phyloP scores from a whole-genome alignment of 345 rosid species.

The Aquilaria sinensis region DNA sequence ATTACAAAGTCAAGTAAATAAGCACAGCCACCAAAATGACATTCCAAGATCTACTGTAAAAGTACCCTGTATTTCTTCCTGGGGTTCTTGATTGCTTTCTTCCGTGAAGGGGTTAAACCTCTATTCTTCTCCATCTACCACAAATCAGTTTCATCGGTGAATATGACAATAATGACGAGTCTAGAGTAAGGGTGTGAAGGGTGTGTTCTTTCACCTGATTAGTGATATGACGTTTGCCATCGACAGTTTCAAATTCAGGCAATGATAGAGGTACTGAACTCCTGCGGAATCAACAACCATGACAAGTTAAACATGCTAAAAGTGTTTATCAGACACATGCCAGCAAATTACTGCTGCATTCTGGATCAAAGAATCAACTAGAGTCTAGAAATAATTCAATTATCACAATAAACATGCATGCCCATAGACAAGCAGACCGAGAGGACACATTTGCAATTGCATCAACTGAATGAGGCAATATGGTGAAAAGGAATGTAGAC shows the following conservation, averaged over 20 bases:
- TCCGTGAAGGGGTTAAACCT: slow-evolving; percentile 65
- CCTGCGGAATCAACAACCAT: too few species aligned
- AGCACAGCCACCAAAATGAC: not conserved
- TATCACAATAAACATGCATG: too few species aligned
- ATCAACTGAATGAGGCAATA: too few species aligned
- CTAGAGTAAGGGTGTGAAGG: not conserved
- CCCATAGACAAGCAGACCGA: too few species aligned
- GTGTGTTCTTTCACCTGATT: slow-evolving; percentile 31
- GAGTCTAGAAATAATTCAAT: too few species aligned
- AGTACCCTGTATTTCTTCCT: slow-evolving; percentile 78
- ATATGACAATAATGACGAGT: not conserved
- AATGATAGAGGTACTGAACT: slow-evolving; percentile 15
- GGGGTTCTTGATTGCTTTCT: slow-evolving; percentile 63
- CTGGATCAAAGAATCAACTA: too few species aligned
- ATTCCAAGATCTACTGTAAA: not conserved
- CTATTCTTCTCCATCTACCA: slow-evolving; percentile 55
- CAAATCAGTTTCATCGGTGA: not conserved
- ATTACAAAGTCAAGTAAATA: not conserved
- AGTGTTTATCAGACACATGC: too few species aligned
- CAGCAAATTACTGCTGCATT: too few species aligned
- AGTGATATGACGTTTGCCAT: slow-evolving; percentile 60
- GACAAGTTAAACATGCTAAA: too few species aligned
- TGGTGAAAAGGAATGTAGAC: too few species aligned
- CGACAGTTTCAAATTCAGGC: slow-evolving; percentile 39
- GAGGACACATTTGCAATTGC: too few species aligned